phyloP scores from a whole-genome alignment of 2,329 filamentous ascomycete species.

The Claviceps pazoutovae region DNA sequence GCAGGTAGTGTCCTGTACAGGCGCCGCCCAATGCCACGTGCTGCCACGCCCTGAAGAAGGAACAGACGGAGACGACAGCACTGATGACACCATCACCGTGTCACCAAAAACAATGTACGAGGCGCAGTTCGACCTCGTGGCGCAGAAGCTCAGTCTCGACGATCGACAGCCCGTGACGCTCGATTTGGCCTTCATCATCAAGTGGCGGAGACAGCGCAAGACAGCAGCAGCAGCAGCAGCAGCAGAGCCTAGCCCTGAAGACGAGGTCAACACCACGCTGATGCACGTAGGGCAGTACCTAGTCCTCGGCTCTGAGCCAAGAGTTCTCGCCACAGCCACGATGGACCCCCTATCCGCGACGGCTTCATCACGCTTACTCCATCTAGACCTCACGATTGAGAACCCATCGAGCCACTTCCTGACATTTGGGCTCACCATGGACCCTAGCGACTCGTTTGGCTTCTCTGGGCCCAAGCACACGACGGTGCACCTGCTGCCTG shows the following conservation, averaged over 20 bases:
- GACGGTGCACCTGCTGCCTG: slow-evolving; percentile 66
- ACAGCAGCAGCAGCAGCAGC: slow-evolving; percentile 10
- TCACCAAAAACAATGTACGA: slow-evolving; percentile 56
- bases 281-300: slow-evolving; percentile 69
- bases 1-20: slow-evolving; percentile 43
- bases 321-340: slow-evolving; percentile 54
- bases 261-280: slow-evolving; percentile 43
- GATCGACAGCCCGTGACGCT: slow-evolving; percentile 64
- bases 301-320: slow-evolving; percentile 71
- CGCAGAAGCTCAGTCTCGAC: slow-evolving; percentile 66
- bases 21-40: slow-evolving; percentile 45
- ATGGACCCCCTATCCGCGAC: slow-evolving; percentile 25
- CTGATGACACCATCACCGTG: slow-evolving; percentile 33
- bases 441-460: slow-evolving; percentile 81
- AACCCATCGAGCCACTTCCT: slow-evolving; percentile 92
- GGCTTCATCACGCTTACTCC: slow-evolving; percentile 21
- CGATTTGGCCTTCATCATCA: slow-evolving; percentile 60
- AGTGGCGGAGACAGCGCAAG: slow-evolving; percentile 51
- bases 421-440: slow-evolving; percentile 85
- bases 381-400: slow-evolving; percentile 56
- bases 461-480: slow-evolving; percentile 80
- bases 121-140: slow-evolving; percentile 57
- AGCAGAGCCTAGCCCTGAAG: not conserved
- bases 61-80: slow-evolving; percentile 6
- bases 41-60: slow-evolving; percentile 22